phyloP scores from a whole-genome alignment of 805 yeast species.

The Teunomyces lycoperdinae region DNA sequence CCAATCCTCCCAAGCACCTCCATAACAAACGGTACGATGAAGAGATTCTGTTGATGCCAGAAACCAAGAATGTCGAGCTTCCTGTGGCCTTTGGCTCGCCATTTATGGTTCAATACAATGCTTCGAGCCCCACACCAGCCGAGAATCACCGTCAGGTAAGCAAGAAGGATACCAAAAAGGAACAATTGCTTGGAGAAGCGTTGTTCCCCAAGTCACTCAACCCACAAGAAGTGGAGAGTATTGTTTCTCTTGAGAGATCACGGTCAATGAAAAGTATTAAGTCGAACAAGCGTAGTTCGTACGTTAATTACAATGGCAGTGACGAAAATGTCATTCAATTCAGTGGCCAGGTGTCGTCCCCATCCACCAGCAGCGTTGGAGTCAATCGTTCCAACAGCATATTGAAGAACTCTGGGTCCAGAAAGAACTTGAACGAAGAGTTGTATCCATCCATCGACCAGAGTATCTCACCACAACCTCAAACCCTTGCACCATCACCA shows the following conservation, averaged over 20 bases:
- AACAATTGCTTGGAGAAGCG: constrained; percentile 44
- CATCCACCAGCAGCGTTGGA: constrained; percentile 13
- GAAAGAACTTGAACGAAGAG: constrained; percentile 14
- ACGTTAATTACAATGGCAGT: constrained; percentile 38
- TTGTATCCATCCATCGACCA: constrained; percentile 9
- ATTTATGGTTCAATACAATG: constrained; percentile 20
- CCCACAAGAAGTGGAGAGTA: constrained; percentile 68
- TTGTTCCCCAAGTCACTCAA: constrained; percentile 70
- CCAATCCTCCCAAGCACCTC: constrained; percentile 24
- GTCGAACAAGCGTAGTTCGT: constrained; percentile 35
- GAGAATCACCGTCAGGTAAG: neutral
- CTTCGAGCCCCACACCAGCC: neutral
- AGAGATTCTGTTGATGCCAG: constrained; percentile 25
- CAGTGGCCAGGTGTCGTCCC: constrained; percentile 14
- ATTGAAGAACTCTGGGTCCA: constrained; percentile 32
- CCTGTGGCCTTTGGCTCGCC: constrained; percentile 32
- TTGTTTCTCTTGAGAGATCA: constrained; percentile 68
- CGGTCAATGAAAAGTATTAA: constrained; percentile 54
- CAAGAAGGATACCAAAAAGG: constrained; percentile 10
- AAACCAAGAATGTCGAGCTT: constrained; percentile 10
- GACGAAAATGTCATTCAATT: constrained; percentile 39
- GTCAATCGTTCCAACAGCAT: constrained; percentile 37
- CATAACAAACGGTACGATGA: constrained; percentile 20
- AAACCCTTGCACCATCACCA: neutral
- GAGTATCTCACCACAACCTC: neutral